Conservation (phyloP, 2,329 filamentous ascomycete species). For the Aulographum hederae region DNA sequence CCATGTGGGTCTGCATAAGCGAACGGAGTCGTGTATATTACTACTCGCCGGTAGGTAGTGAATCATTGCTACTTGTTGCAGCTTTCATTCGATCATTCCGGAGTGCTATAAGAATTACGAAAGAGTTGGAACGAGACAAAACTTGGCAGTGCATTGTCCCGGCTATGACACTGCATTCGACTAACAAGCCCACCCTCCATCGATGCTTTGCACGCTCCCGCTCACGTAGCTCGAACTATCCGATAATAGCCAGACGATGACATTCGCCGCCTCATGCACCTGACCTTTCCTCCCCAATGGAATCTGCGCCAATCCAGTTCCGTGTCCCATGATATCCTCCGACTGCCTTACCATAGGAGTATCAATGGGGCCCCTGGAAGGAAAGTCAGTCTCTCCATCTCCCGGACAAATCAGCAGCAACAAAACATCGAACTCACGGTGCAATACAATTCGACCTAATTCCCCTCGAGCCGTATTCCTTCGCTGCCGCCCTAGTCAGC, state of each 20-base stretch:
- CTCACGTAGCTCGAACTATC: not conserved
- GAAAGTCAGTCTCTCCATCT: no score
- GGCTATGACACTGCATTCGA: not conserved
- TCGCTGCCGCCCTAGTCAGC: constrained; percentile 13
- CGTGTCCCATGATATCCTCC: not conserved
- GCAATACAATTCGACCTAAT: constrained; percentile 3
- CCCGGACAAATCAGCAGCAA: not conserved
- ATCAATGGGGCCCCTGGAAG: not conserved
- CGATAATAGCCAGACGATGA: not conserved
- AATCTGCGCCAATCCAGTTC: not conserved
- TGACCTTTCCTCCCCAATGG: not conserved
- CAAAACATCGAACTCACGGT: constrained; percentile 5
- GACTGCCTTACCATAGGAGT: not conserved
- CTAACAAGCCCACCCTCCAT: not conserved
- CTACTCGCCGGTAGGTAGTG: no score
- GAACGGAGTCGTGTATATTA: no score
- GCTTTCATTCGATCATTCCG: no score
- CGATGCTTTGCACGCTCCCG: not conserved
- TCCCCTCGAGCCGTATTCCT: constrained; percentile 10
- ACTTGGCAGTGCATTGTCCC: not conserved
- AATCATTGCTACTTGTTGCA: no score
- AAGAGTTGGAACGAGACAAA: no score
- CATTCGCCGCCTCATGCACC: not conserved
- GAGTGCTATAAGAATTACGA: no score
- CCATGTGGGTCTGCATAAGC: no score